Base-by-base conservation (phyloP, 1,139 yeast species). In the Yamadazyma friedrichii region DNA sequence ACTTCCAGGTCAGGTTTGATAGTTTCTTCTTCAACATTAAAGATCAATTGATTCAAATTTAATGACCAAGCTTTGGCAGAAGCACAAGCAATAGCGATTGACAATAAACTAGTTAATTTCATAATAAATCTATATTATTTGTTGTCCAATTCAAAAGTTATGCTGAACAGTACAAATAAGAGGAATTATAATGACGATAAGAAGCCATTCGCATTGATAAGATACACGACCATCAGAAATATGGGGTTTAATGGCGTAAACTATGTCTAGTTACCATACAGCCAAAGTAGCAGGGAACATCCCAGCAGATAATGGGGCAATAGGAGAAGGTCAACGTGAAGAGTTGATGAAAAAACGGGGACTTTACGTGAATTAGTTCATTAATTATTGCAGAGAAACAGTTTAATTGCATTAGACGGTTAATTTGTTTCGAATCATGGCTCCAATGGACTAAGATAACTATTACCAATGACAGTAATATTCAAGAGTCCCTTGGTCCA, bases 31-130 rank as follows among this genome's bases (percentile, higher is more conserved):
- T 38, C 39, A 20, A n/a, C 20, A 29, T 32, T 35, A 32, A 42
- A 42, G 6, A 36, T 2, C 5, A 36, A 10, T 24, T 42, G 45
- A 9, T 39, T 33, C 12, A 37, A 25, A 31, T 41, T 38, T 27
- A 30, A 46, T 31, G 22, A 38, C 48, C 31, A 34, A 12, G 34
- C 37, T 35, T 28, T 39, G 20, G 30, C 37, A 10, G 32, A 16
- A 8, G 24, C 35, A 20, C 28, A 16, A 17, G 44, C 39, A 27
- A 31, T 25, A 12, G 43, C 41, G 12, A 25, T 40, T 16, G 40
- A 42, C 36, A 32, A 38, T 29, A 37, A 37, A 24, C 34, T 42
- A 43, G 33, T 38, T 39, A 31, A 41, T 32, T 30, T 42, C 44
- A 33, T 45, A 20, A 11, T 35, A 15, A 13, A 6, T 30, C 9